Evolutionary conservation across 1,284 basidiomycete genomes (phyloP).

Genomic region (Athelia psychrophila): DNA sequence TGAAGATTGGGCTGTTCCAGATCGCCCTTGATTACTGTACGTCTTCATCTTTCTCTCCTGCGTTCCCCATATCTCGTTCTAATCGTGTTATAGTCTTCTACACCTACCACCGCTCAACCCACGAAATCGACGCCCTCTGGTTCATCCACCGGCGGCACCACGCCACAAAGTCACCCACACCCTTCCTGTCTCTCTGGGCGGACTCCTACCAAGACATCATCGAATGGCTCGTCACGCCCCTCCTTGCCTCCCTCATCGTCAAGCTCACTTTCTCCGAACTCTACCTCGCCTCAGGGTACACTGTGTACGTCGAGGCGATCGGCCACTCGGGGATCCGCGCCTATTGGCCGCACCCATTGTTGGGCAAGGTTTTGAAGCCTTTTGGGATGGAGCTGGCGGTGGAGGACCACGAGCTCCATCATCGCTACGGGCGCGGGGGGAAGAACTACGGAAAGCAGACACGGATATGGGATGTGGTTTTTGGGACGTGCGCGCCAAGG

Average conservation of each 20-base stretch:
- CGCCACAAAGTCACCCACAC: not conserved
- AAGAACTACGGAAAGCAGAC: not conserved
- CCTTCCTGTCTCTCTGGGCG: not conserved
- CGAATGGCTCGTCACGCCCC: not conserved
- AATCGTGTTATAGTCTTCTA: not conserved
- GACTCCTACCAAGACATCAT: not conserved
- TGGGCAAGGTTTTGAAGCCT: not conserved
- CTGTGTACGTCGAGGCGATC: not conserved
- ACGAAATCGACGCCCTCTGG: not conserved
- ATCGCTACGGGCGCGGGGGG: not conserved
- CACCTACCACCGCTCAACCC: not conserved
- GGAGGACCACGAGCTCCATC: not conserved
- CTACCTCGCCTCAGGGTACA: not conserved
- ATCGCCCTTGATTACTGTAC: not conserved
- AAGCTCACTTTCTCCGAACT: not conserved
- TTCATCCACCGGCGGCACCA: not conserved
- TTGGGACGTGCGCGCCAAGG: not conserved
- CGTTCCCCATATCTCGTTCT: no score
- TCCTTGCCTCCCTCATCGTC: not conserved
- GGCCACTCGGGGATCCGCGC: not conserved
- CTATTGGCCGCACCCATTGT: not conserved
- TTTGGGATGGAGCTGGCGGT: not conserved
- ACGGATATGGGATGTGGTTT: not conserved
- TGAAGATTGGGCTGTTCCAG: not conserved
- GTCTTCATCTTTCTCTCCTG: not conserved